Percentiles rank a stretch among this genome's conserved stretches.
phyloP scores from a whole-genome alignment of 352 stramenopile genomes.

The Plasmopara viticola region DNA sequence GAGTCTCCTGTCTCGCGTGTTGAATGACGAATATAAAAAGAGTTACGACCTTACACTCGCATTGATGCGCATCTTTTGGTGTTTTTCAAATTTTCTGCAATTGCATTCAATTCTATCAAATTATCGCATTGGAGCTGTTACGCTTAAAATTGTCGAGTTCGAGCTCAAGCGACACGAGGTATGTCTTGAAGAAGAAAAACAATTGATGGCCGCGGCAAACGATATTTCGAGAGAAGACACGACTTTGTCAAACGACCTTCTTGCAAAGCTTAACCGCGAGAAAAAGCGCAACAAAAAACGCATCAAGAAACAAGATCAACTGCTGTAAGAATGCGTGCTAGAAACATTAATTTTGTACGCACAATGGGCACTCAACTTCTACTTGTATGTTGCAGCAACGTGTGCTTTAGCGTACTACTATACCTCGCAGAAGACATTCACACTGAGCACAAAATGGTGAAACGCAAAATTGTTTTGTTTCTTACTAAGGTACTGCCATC shows the following conservation, averaged over 20 bases:
- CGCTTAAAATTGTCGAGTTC: conserved; percentile 92
- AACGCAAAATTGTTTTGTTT: conserved; percentile 84
- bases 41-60: conserved; percentile 91
- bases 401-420: conserved; percentile 91
- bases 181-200: conserved; percentile 60
- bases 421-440: conserved; percentile 93
- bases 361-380: neutral
- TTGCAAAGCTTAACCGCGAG: conserved; percentile 68
- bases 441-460: conserved; percentile 94
- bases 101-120: conserved; percentile 90
- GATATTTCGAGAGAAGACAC: conserved; percentile 17
- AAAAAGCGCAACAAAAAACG: conserved; percentile 84
- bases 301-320: conserved; percentile 90
- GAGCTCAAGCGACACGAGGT: conserved; percentile 89
- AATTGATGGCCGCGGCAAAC: conserved; percentile 31
- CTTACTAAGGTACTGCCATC: conserved; percentile 43
- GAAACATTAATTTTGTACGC: neutral
- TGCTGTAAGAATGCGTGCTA: conserved; percentile 57
- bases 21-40: conserved; percentile 95
- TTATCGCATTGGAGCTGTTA: conserved; percentile 91
- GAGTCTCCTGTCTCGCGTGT: conserved; percentile 86
- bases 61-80: conserved; percentile 93
- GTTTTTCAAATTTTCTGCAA: conserved; percentile 93
- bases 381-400: conserved; percentile 31
- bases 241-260: conserved; percentile 20